Evolutionary conservation across 2,329 filamentous ascomycete genomes (phyloP).

Genomic region (Diaporthe australafricana): DNA sequence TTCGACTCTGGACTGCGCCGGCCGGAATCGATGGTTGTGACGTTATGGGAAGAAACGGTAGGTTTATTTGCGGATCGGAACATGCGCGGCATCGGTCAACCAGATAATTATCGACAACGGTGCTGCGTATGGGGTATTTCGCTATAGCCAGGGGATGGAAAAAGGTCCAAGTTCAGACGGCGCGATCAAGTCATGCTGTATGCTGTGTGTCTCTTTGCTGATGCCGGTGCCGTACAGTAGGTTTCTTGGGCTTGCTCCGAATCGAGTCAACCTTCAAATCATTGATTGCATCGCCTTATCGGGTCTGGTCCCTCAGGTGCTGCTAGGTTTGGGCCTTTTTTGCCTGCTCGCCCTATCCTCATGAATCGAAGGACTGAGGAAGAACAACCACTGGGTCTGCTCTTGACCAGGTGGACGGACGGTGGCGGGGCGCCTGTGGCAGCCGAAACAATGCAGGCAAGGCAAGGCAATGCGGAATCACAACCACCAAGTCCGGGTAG

Average conservation of each 20-base stretch:
- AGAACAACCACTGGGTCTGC: background rate
- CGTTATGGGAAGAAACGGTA: slow-evolving; percentile 35
- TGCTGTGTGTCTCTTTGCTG: background rate
- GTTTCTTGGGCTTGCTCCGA: background rate
- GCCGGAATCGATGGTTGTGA: slow-evolving; percentile 32
- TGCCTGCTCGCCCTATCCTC: background rate
- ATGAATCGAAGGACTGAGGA: background rate
- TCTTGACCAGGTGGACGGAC: slow-evolving; percentile 1
- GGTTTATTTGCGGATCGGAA: slow-evolving; percentile 32
- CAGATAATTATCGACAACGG: slow-evolving; percentile 31
- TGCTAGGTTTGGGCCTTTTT: background rate
- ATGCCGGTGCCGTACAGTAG: background rate
- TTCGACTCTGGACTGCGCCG: slow-evolving; percentile 28
- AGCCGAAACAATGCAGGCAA: slow-evolving; percentile 24
- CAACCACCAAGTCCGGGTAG: background rate
- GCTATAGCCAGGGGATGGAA: slow-evolving; percentile 4
- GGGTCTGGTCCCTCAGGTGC: background rate
- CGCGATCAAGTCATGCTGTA: slow-evolving; percentile 25
- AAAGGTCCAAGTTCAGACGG: slow-evolving; percentile 11
- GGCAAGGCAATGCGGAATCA: slow-evolving; percentile 10
- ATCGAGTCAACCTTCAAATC: background rate
- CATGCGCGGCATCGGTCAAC: slow-evolving; percentile 29
- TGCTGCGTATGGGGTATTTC: slow-evolving; percentile 2
- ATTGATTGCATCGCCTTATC: background rate
- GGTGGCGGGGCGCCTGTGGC: slow-evolving; percentile 17